Evolutionary conservation across 176 grass and related monocot genomes (phyloP).

Genomic region (Stipa capillata): DNA sequence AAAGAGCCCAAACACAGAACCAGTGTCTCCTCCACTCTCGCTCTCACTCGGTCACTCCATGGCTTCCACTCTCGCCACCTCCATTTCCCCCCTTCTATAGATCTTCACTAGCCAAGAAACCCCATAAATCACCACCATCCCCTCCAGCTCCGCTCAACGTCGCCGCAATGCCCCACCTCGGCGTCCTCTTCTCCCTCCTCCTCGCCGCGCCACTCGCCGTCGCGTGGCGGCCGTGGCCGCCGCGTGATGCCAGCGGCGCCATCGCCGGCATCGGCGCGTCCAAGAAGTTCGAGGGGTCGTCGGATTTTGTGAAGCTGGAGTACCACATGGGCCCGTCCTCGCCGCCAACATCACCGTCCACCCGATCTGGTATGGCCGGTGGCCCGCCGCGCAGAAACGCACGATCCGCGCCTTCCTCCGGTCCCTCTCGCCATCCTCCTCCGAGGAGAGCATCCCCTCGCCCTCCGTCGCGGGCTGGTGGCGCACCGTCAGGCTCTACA

Average conservation of each 20-base stretch:
- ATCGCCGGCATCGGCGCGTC: constrained; percentile 20
- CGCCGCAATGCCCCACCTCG: constrained; percentile 15
- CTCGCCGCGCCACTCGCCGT: not conserved
- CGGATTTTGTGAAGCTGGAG: constrained; percentile 69
- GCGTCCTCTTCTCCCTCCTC: not conserved
- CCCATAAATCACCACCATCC: not conserved
- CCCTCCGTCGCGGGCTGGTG: constrained; percentile 76
- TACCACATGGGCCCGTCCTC: constrained; percentile 98
- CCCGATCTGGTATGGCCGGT: constrained; percentile 91
- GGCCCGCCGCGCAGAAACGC: constrained; percentile 62
- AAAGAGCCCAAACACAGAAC: not conserved
- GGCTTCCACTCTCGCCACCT: not conserved
- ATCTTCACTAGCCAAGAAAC: not conserved
- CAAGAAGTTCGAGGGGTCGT: constrained; percentile 94
- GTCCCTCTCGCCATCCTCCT: constrained; percentile 39
- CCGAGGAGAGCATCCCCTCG: not conserved
- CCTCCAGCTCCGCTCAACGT: not conserved
- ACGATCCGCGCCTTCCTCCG: constrained; percentile 80
- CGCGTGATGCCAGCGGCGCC: not conserved
- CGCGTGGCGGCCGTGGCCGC: constrained; percentile 91
- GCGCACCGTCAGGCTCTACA: constrained; percentile 85
- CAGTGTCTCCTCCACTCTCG: not conserved
- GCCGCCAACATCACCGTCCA: constrained; percentile 62
- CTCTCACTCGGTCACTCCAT: too few species aligned
- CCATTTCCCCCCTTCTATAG: not conserved